Conservation (phyloP, 2,329 filamentous ascomycete species). For the Gnomoniopsis sp. region DNA sequence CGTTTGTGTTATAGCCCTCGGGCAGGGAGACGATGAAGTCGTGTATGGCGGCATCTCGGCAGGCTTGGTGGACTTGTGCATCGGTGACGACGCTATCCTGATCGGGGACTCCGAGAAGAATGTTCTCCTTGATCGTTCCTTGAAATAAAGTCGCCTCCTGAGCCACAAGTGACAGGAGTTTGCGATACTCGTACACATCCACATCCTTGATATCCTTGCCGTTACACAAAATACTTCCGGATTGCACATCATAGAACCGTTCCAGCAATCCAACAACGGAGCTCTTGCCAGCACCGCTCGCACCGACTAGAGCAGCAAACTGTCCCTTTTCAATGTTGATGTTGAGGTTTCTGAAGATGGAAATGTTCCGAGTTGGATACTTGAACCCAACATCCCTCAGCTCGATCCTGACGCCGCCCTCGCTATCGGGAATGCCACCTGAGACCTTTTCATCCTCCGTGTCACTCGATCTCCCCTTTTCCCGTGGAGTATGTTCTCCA, state of each 20-base stretch:
- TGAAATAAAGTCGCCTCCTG: slow-evolving; percentile 70
- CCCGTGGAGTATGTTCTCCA: neutral
- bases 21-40: slow-evolving; percentile 68
- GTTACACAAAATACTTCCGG: slow-evolving; percentile 64
- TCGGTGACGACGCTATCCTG: slow-evolving; percentile 48
- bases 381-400: slow-evolving; percentile 55
- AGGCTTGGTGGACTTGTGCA: slow-evolving; percentile 48
- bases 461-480: neutral
- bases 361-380: slow-evolving; percentile 55
- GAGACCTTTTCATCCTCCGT: slow-evolving; percentile 24
- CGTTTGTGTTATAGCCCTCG: slow-evolving; percentile 60
- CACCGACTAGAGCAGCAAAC: slow-evolving; percentile 67
- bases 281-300: slow-evolving; percentile 70
- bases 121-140: slow-evolving; percentile 65
- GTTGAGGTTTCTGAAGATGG: slow-evolving; percentile 58
- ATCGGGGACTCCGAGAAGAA: slow-evolving; percentile 59
- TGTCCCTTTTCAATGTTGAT: slow-evolving; percentile 65
- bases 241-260: slow-evolving; percentile 66
- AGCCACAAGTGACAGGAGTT: slow-evolving; percentile 65
- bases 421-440: slow-evolving; percentile 39
- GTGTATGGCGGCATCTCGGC: slow-evolving; percentile 63
- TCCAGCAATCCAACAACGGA: slow-evolving; percentile 65
- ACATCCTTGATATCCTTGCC: slow-evolving; percentile 55
- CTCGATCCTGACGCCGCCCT: slow-evolving; percentile 54
- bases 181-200: slow-evolving; percentile 60